Evolutionary conservation across 768 basidiomycete genomes (phyloP), one percentile per base, ranked within the genome.

Genomic region (Leucocoprinus leucothites): DNA sequence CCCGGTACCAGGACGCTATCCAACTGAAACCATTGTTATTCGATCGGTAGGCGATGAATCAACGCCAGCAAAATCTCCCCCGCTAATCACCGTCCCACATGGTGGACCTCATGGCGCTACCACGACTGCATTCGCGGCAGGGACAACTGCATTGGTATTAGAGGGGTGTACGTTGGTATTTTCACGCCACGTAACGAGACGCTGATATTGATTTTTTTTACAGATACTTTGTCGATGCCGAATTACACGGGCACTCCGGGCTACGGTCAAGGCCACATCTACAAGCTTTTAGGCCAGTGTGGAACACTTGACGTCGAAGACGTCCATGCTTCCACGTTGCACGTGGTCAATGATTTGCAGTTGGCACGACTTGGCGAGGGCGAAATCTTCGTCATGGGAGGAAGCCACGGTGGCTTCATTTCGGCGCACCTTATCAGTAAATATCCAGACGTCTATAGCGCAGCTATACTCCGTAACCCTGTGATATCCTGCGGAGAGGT

Each of bases 201-300:
- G n/a, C 34, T n/a, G 24, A 47, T 38, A 40, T 54, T 13, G 42
- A n/a, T 51, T 11, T 14, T 13, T 48, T 21, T 36, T 35, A 48
- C 61, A 84, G 87, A 85, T 60, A 83, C 81, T 0, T 54, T 88
- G 6, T 82, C 82, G 1, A 57, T 79, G 9, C 81, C 82, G 0
- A 87, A 87, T 64, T 89, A 89, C 63, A 84, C 81, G 0, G 88
- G 88, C 0, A 84, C 84, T 0, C 67, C 77, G 28, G 88, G 88
- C 2, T 88, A 74, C 53, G 87, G 87, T 0, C 81, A 89, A 57
- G 71, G 66, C n/a, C 76, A 75, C n/a, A 70, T 88, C 31, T 76
- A 74, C 47, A 69, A 68, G 2, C 67, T 90, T 11, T 57, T 84
- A 0, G 86, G 86, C 0, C 69, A 75, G 36, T 85, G 86, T 28